Conservation (phyloP, 192 early-diverging fungal genomes). For the Chytriomyces sp. region DNA sequence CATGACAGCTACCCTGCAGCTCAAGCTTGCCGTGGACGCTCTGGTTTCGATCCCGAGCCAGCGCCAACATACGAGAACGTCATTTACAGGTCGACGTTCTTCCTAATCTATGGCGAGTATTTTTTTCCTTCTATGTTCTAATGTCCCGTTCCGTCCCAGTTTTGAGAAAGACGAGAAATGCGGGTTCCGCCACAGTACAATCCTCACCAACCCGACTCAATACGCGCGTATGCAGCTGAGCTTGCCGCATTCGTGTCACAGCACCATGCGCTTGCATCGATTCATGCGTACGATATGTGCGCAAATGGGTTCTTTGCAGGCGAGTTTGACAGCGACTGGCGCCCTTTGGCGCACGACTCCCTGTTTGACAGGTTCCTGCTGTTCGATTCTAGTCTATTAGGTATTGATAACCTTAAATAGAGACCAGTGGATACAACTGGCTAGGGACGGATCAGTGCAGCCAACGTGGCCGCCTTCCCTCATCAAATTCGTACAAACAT, state of each 20-base stretch:
- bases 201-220: no score
- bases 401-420: no score
- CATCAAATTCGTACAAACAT: constrained; percentile 4
- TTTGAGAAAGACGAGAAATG: no score
- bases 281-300: constrained; percentile 24
- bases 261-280: constrained; percentile 8
- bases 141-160: no score
- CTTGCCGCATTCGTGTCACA: background rate
- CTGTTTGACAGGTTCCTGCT: background rate
- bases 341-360: background rate
- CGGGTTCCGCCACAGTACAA: no score
- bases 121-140: no score
- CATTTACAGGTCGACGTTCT: constrained; percentile 10
- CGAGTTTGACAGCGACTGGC: constrained; percentile 12
- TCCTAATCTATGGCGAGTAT: no score
- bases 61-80: constrained; percentile 42
- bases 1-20: constrained; percentile 38
- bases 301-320: constrained; percentile 7
- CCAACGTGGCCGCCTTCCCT: constrained; percentile 23
- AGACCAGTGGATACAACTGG: constrained; percentile 8
- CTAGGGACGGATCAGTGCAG: constrained; percentile 13
- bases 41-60: constrained; percentile 39
- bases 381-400: no score
- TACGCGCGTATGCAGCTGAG: no score
- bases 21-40: constrained; percentile 35